Evolutionary conservation across 805 yeast species (phyloP).

Genomic region (Lachancea fermentati): DNA sequence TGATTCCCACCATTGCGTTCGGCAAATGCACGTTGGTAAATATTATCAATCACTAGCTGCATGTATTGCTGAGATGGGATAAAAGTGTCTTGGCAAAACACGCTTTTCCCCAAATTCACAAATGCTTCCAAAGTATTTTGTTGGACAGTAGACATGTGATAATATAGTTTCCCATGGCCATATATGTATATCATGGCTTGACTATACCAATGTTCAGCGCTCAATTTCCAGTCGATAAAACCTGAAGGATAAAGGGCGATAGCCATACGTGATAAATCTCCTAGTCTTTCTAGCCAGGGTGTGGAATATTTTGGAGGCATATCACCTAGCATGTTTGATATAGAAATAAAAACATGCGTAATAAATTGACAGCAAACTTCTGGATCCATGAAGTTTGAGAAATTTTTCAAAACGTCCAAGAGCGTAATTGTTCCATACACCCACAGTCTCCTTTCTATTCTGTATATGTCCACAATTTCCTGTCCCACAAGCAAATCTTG

Average conservation of each 20-base stretch:
- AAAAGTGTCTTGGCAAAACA: constrained; percentile 74
- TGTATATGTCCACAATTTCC: constrained; percentile 69
- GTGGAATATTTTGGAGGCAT: constrained; percentile 32
- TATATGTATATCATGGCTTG: constrained; percentile 66
- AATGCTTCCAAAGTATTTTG: constrained; percentile 65
- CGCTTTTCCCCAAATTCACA: constrained; percentile 73
- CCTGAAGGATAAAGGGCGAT: constrained; percentile 76
- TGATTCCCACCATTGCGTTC: constrained; percentile 31
- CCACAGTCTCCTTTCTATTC: constrained; percentile 78
- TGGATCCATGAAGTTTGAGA: constrained; percentile 68
- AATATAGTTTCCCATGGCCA: constrained; percentile 81
- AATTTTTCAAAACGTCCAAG: constrained; percentile 68
- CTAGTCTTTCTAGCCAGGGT: constrained; percentile 76
- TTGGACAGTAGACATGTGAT: constrained; percentile 84
- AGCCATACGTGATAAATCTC: constrained; percentile 83
- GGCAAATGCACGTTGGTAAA: constrained; percentile 48
- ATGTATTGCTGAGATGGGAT: constrained; percentile 78
- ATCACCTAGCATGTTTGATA: constrained; percentile 38
- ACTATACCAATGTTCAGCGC: constrained; percentile 80
- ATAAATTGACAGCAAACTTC: constrained; percentile 74
- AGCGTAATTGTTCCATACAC: constrained; percentile 82
- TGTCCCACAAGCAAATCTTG: constrained; percentile 44
- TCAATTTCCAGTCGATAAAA: constrained; percentile 78
- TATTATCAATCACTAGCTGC: constrained; percentile 72
- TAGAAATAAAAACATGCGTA: constrained; percentile 58